Conservation (phyloP, 2,329 filamentous ascomycete species). For the Lasiodiplodia theobromae region DNA sequence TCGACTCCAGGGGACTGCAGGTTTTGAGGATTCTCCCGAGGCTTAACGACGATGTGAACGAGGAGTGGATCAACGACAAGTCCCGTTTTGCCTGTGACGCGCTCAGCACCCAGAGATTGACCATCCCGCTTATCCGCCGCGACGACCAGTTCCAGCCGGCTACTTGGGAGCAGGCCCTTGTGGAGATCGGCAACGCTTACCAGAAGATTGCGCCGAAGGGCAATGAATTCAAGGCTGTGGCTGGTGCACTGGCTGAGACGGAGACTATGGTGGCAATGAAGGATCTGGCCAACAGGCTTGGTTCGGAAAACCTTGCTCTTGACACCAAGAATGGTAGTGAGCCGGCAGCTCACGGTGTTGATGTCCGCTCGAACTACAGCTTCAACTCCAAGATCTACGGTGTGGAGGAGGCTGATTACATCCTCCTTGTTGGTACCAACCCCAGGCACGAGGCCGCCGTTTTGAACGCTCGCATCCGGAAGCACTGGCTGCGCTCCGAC, state of each 20-base stretch:
- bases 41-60: conserved; percentile 96
- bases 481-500: conserved; percentile 96
- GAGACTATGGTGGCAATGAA: conserved; percentile 97
- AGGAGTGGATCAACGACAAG: conserved; percentile 99
- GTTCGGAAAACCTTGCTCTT: conserved; percentile 92
- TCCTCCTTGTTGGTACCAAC: conserved; percentile 94
- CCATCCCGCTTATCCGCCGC: conserved; percentile 86
- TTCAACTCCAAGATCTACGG: conserved; percentile 97
- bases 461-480: conserved; percentile 94
- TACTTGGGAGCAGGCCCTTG: conserved; percentile 93
- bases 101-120: conserved; percentile 93
- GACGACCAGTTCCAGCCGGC: conserved; percentile 91
- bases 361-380: conserved; percentile 91
- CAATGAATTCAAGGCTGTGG: conserved; percentile 95
- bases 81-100: conserved; percentile 95
- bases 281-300: conserved; percentile 94
- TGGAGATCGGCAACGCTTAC: conserved; percentile 83
- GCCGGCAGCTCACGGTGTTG: conserved; percentile 89
- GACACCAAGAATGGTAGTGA: conserved; percentile 85
- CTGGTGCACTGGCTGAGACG: conserved; percentile 88
- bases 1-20: conserved; percentile 91
- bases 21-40: conserved; percentile 94
- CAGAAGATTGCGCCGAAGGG: conserved; percentile 80
- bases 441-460: conserved; percentile 93
- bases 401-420: conserved; percentile 90